Conservation (phyloP, 495 filamentous ascomycete genomes). For the Podospora bellae-mahoneyi region DNA sequence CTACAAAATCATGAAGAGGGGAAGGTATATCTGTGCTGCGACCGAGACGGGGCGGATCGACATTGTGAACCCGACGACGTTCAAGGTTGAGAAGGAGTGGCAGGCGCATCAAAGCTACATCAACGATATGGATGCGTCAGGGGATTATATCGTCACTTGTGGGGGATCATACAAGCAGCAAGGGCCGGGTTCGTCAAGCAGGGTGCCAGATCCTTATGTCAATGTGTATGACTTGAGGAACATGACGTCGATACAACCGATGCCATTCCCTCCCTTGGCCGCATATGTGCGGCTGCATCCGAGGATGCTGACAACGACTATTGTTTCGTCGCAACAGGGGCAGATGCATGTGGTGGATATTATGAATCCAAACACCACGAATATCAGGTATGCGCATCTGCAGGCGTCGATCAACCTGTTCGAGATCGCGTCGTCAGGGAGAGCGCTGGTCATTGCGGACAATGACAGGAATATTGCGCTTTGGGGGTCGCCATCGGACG, state of each 20-base stretch:
- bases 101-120: slow-evolving; percentile 79
- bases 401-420: slow-evolving; percentile 64
- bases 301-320: slow-evolving; percentile 84
- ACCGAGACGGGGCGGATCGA: slow-evolving; percentile 80
- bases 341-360: slow-evolving; percentile 93
- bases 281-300: slow-evolving; percentile 95
- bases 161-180: slow-evolving; percentile 74
- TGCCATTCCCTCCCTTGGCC: slow-evolving; percentile 87
- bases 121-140: slow-evolving; percentile 92
- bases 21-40: slow-evolving; percentile 86
- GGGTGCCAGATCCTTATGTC: slow-evolving; percentile 76
- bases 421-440: slow-evolving; percentile 86
- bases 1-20: slow-evolving; percentile 87
- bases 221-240: slow-evolving; percentile 94
- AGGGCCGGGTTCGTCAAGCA: slow-evolving; percentile 44
- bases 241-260: slow-evolving; percentile 74
- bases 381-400: slow-evolving; percentile 81
- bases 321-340: slow-evolving; percentile 83
- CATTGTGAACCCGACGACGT: slow-evolving; percentile 73
- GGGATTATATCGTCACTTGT: slow-evolving; percentile 89
- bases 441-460: slow-evolving; percentile 80
- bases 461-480: slow-evolving; percentile 74
- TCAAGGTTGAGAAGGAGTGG: slow-evolving; percentile 79
- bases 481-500: slow-evolving; percentile 85
- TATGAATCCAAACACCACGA: slow-evolving; percentile 87